Conservation (phyloP, 2,329 filamentous ascomycete genomes). For the Xenosphaeropsis pyriputrescens region DNA sequence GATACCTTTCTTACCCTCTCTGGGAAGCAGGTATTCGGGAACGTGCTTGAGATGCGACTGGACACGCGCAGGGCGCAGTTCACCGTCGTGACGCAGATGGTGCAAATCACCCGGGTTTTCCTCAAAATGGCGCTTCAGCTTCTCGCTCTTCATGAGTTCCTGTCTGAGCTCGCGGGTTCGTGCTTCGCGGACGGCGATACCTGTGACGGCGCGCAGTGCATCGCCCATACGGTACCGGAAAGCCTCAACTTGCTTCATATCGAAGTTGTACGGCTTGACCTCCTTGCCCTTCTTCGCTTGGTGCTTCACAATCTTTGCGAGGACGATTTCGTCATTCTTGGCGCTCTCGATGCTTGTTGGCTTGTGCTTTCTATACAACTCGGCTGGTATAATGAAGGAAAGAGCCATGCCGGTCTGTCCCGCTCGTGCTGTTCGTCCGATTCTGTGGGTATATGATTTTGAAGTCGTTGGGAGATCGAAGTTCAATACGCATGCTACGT, state of each 20-base stretch:
- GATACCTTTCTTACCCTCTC: conserved; percentile 55
- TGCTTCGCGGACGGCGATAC: conserved; percentile 79
- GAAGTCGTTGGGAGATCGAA: conserved; percentile 84
- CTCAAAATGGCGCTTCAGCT: conserved; percentile 88
- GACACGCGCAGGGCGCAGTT: conserved; percentile 67
- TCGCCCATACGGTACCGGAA: conserved; percentile 95
- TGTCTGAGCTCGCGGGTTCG: conserved; percentile 75
- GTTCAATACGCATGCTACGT: conserved; percentile 88
- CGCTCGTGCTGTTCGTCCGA: conserved; percentile 83
- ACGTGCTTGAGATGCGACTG: conserved; percentile 89
- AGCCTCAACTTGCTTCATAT: conserved; percentile 84
- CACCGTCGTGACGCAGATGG: conserved; percentile 80
- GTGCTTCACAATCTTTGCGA: conserved; percentile 65
- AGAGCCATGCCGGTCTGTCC: conserved; percentile 88
- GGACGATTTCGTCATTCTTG: conserved; percentile 71
- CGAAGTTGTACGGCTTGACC: conserved; percentile 83
- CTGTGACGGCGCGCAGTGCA: conserved; percentile 77
- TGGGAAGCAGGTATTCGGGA: conserved; percentile 80
- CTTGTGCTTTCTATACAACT: conserved; percentile 77
- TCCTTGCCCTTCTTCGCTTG: conserved; percentile 69
- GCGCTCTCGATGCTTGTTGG: conserved; percentile 64
- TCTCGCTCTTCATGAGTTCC: conserved; percentile 86
- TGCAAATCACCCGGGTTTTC: conserved; percentile 85
- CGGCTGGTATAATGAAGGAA: conserved; percentile 81
- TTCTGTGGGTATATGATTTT: conserved; percentile 93